phyloP scores from a whole-genome alignment of 495 filamentous ascomycete genomes.

The Podospora pseudopauciseta region DNA sequence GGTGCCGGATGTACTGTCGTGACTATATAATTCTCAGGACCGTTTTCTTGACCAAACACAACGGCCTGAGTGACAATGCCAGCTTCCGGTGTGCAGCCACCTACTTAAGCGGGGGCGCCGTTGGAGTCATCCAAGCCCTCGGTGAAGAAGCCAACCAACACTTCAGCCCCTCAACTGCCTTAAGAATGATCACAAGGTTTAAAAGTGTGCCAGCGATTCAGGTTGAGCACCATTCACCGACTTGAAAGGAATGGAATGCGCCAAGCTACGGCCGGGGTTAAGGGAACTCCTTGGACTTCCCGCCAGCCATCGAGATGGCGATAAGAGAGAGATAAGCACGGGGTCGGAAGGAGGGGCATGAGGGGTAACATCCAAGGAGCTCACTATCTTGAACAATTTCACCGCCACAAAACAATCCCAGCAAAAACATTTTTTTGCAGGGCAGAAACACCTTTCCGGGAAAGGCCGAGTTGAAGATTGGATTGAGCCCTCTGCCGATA shows the following conservation, averaged over 20 bases:
- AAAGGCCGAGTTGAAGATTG: no score
- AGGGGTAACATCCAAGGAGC: no score
- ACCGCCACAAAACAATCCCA: no score
- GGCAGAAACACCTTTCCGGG: no score
- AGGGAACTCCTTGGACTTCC: not conserved
- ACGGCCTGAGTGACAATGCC: not conserved
- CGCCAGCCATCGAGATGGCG: no score
- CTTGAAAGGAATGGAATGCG: not conserved
- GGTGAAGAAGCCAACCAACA: not conserved
- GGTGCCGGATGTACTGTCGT: not conserved
- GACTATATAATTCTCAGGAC: not conserved
- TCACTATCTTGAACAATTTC: no score
- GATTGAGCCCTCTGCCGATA: no score
- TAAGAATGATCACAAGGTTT: not conserved
- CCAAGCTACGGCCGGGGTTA: not conserved
- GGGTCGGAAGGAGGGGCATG: no score
- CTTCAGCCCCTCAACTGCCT: not conserved
- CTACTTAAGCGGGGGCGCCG: not conserved
- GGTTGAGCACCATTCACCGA: not conserved
- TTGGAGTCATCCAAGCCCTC: not conserved
- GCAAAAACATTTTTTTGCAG: no score
- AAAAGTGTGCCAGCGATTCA: not conserved
- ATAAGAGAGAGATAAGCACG: no score
- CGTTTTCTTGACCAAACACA: not conserved
- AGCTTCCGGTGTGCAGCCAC: constrained; percentile 8